These are phyloP conservation scores for Naganishia liquefaciens DNA, from an alignment of 1,284 basidiomycete species.

Conservation along the genomic window DNA sequence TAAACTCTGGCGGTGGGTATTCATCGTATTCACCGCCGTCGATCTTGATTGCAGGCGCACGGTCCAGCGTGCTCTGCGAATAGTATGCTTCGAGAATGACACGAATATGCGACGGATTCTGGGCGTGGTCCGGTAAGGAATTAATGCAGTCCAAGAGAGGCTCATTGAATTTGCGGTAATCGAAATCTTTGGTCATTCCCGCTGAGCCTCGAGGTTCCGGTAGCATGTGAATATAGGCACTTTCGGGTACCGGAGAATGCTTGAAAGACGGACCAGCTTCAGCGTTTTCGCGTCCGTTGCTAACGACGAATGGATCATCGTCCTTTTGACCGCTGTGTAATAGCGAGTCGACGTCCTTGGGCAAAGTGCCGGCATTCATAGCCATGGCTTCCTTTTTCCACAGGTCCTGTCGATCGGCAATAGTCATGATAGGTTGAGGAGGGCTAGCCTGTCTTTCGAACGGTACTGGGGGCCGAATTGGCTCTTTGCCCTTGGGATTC, in stretches of 20 bases:
- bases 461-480: constrained; percentile 6
- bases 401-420: constrained; percentile 8
- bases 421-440: neutral
- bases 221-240: neutral
- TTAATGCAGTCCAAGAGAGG: constrained; percentile 31
- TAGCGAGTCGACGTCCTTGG: constrained; percentile 14
- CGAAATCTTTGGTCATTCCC: constrained; percentile 8
- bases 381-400: constrained; percentile 8
- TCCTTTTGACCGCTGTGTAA: neutral
- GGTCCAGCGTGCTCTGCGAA: constrained; percentile 59
- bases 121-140: constrained; percentile 5
- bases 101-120: constrained; percentile 14
- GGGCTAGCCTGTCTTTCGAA: constrained; percentile 19
- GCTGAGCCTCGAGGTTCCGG: neutral
- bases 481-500: constrained; percentile 18
- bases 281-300: constrained; percentile 1
- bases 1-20: constrained; percentile 68
- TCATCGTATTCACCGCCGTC: constrained; percentile 67
- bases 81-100: constrained; percentile 63
- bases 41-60: constrained; percentile 69
- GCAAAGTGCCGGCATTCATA: neutral
- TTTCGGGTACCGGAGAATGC: neutral
- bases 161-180: constrained; percentile 26
- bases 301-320: constrained; percentile 3
- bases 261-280: constrained; percentile 16